A percentile compares a stretch with the other conserved stretches of the same genome.
Conservation (phyloP, 805 yeast species). For the Teunomyces tritomae region DNA sequence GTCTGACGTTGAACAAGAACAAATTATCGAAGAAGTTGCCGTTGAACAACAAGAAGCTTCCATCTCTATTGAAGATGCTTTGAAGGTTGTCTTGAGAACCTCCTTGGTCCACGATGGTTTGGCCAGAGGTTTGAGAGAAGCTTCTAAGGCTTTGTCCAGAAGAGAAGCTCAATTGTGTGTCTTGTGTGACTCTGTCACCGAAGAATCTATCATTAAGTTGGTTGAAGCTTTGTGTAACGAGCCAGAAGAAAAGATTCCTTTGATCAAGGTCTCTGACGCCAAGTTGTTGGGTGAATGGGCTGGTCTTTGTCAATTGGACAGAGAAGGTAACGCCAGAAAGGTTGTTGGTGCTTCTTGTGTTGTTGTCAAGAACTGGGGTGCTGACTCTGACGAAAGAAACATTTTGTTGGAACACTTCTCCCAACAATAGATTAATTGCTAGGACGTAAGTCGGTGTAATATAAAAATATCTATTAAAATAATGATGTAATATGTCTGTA, state of each 20-base stretch:
- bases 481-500: neutral
- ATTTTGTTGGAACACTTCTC: slow-evolving; percentile 95
- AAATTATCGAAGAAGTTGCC: slow-evolving; percentile 76
- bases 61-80: slow-evolving; percentile 96
- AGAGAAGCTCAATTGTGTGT: slow-evolving; percentile 98
- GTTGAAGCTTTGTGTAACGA: slow-evolving; percentile 99
- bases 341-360: slow-evolving; percentile 99
- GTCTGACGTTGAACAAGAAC: slow-evolving; percentile 95
- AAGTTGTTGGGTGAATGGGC: slow-evolving; percentile 99
- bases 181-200: slow-evolving; percentile 97
- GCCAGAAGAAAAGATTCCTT: slow-evolving; percentile 93
- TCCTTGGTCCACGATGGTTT: slow-evolving; percentile 98
- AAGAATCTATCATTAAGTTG: slow-evolving; percentile 92
- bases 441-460: slow-evolving; percentile 3
- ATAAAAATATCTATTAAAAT: slow-evolving; percentile 1
- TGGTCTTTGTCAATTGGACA: slow-evolving; percentile 98
- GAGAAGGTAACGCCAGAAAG: slow-evolving; percentile 99
- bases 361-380: slow-evolving; percentile 99
- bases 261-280: slow-evolving; percentile 99
- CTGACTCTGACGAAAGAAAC: slow-evolving; percentile 95
- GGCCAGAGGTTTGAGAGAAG: slow-evolving; percentile 99
- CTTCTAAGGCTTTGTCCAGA: slow-evolving; percentile 96
- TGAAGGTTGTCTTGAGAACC: slow-evolving; percentile 96
- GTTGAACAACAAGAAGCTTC: slow-evolving; percentile 83
- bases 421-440: slow-evolving; percentile 45